Percentiles rank a stretch among this genome's conserved stretches.
These are phyloP conservation scores for Leccinum solheimii DNA, from an alignment of 1,284 basidiomycete species.

Conservation along the genomic window DNA sequence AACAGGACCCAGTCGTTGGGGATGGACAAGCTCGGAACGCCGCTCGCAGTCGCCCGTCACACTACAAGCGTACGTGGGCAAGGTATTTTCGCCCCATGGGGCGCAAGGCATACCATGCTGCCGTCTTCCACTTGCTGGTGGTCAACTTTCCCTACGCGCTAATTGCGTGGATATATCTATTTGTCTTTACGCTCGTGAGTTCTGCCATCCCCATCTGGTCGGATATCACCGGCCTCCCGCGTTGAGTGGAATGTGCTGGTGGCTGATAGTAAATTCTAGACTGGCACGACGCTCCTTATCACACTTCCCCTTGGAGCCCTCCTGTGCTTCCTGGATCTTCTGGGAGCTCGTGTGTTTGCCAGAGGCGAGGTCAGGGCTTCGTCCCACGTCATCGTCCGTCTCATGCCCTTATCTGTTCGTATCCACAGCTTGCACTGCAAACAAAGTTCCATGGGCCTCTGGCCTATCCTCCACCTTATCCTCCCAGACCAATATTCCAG, in stretches of 20 bases:
- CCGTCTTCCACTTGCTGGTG: slow-evolving; percentile 65
- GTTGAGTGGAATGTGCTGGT: slow-evolving; percentile 12
- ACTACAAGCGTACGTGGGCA: slow-evolving; percentile 41
- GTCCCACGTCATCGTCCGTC: not conserved
- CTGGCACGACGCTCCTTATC: slow-evolving; percentile 73
- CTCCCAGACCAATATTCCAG: slow-evolving; percentile 68
- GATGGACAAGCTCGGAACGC: slow-evolving; percentile 17
- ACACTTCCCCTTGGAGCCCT: slow-evolving; percentile 74
- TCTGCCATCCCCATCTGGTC: not conserved
- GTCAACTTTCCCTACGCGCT: slow-evolving; percentile 78
- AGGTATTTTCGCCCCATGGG: slow-evolving; percentile 65
- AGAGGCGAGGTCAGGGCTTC: slow-evolving; percentile 58
- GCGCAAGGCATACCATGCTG: slow-evolving; percentile 54
- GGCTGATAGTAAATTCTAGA: slow-evolving; percentile 41
- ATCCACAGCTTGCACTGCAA: slow-evolving; percentile 61
- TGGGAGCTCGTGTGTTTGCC: slow-evolving; percentile 68
- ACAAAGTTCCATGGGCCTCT: slow-evolving; percentile 67
- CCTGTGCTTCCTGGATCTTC: slow-evolving; percentile 71
- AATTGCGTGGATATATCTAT: slow-evolving; percentile 69
- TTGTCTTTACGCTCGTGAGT: slow-evolving; percentile 73
- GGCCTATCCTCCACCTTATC: slow-evolving; percentile 55
- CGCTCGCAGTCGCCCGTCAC: slow-evolving; percentile 22
- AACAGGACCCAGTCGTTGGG: slow-evolving; percentile 6
- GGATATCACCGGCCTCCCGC: not conserved
- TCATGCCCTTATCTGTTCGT: slow-evolving; percentile 10